A percentile compares a stretch with the other conserved stretches of the same genome.
Conservation (phyloP, 2,329 filamentous ascomycete genomes). For the Aspergillus pseudotamarii region DNA sequence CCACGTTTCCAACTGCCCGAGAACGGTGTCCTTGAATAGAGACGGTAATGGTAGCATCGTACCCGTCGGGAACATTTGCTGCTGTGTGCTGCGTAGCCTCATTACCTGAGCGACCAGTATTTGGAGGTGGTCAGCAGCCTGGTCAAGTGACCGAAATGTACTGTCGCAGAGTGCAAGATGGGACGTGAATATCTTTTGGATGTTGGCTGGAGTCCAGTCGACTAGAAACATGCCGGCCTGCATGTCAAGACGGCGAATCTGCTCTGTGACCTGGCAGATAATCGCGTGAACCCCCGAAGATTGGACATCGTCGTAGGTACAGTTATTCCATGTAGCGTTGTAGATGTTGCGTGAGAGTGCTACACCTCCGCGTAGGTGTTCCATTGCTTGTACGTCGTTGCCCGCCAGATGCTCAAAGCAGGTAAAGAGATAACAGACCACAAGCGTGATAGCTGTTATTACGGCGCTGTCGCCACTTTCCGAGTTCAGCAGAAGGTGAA, state of each 20-base stretch:
- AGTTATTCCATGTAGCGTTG: conserved; percentile 9
- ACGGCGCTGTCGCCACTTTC: conserved; percentile 22
- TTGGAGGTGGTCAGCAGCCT: conserved; percentile 38
- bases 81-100: conserved; percentile 29
- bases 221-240: conserved; percentile 39
- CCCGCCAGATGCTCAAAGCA: conserved; percentile 43
- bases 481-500: conserved; percentile 29
- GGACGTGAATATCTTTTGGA: conserved; percentile 24
- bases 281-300: conserved; percentile 24
- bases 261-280: conserved; percentile 34
- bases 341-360: conserved; percentile 27
- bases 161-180: conserved; percentile 5
- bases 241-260: conserved; percentile 42
- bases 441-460: conserved; percentile 36
- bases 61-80: conserved; percentile 18
- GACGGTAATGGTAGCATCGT: conserved; percentile 7
- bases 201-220: conserved; percentile 31
- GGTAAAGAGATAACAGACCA: conserved; percentile 46
- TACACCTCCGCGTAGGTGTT: conserved; percentile 40
- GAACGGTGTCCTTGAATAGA: conserved; percentile 6
- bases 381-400: conserved; percentile 38
- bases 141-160: conserved; percentile 33
- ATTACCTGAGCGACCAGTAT: conserved; percentile 34
- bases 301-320: neutral
- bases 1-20: conserved; percentile 14